Base-by-base conservation (phyloP, 2,329 filamentous ascomycete species). In the Fusarium sp. region DNA sequence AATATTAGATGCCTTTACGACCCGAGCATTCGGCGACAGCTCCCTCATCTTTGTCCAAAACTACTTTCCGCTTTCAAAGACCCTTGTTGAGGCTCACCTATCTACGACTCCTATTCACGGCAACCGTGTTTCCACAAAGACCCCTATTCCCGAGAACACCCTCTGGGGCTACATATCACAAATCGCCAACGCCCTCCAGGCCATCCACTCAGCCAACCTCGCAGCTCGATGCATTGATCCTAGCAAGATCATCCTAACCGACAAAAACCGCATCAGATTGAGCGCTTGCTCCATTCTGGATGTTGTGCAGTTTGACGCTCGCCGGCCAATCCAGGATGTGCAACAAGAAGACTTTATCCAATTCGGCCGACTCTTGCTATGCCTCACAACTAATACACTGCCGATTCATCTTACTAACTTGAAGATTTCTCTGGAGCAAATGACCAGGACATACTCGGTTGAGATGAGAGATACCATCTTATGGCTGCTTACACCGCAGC, bases 151-250 rank as follows among this genome's bases (percentile, higher is more conserved):
- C 3, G 96, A 98, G 81, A 90, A 91, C 64, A 87, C 94, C 1
- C 83, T 99, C 2, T 99, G 96, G 96, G 91, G 91, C 51, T 99
- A 98, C 80, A 91, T 98, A 69, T 93, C 95, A 7, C 96, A 99
- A 81, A 92, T 99, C 70, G 92, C 94, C 42, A 96, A 93, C 73
- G 96, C 94, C 1, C 85, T 99, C 38, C 96, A 94, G 79, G 89
- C 93, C 0, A 96, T 99, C 42, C 96, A 99, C 80, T 87, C 88
- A 14, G 90, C 89, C 64, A 93, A 93, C 22, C 87, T 98, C 44
- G 96, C 96, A 24, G 96, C 95, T 40, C 90, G 95, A 57, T 92
- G 96, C 61, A 91, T 99, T 53, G 94, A 96, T 67, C 88, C 94
- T 14, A 96, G 91, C 83, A 98, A 98, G 81, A 92, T 99, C 66